A percentile compares a stretch with the other conserved stretches of the same genome.
These are phyloP conservation scores for Blastobotrys apis DNA, from an alignment of 1,139 yeast genomes.

Conservation along the genomic window DNA sequence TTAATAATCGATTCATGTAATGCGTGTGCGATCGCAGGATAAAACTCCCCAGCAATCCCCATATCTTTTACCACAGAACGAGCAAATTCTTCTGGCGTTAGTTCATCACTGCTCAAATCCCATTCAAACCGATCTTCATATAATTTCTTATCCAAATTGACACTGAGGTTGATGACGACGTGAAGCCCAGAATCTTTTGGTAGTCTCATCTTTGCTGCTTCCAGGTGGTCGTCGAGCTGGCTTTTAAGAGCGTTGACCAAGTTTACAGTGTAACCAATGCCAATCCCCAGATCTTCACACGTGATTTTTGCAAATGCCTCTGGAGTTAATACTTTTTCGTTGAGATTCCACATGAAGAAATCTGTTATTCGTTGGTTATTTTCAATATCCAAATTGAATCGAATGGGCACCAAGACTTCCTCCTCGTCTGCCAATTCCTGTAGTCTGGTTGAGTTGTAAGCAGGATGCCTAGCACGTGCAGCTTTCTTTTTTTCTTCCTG, in stretches of 20 bases:
- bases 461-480: conserved; percentile 27
- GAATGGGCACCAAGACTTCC: conserved; percentile 67
- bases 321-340: conserved; percentile 72
- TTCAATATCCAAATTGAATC: conserved; percentile 67
- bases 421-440: conserved; percentile 36
- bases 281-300: conserved; percentile 79
- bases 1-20: conserved; percentile 74
- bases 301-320: conserved; percentile 76
- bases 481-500: conserved; percentile 2
- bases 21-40: conserved; percentile 86
- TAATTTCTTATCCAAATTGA: conserved; percentile 75
- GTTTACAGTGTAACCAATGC: conserved; percentile 54
- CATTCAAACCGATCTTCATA: conserved; percentile 94
- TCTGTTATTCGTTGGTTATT: conserved; percentile 55
- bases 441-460: conserved; percentile 35
- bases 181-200: conserved; percentile 65
- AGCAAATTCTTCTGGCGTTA: conserved; percentile 85
- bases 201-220: conserved; percentile 57
- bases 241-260: conserved; percentile 69
- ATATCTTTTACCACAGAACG: conserved; percentile 75
- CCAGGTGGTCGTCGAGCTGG: conserved; percentile 73
- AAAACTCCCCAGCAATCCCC: conserved; percentile 80
- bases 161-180: conserved; percentile 75
- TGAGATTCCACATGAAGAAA: conserved; percentile 83
- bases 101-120: conserved; percentile 61